phyloP scores from a whole-genome alignment of 1,139 yeast species.

The Lodderomyces elongisporus region DNA sequence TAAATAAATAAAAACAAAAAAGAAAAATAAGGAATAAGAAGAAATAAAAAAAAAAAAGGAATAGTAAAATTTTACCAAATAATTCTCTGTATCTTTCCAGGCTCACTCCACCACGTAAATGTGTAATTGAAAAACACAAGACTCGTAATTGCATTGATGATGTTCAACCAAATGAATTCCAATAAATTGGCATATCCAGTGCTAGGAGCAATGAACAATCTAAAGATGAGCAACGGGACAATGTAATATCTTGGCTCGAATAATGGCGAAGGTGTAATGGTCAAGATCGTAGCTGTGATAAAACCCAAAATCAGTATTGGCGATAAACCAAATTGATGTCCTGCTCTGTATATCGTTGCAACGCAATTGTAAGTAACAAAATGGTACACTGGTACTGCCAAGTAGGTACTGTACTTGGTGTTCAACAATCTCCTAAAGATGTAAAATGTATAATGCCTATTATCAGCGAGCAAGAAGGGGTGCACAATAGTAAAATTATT shows the following conservation, averaged over 20 bases:
- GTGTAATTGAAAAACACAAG: slow-evolving; percentile 55
- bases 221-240: slow-evolving; percentile 71
- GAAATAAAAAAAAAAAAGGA: too few species aligned
- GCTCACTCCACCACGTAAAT: slow-evolving; percentile 65
- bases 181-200: slow-evolving; percentile 34
- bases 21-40: too few species aligned
- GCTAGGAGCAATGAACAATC: slow-evolving; percentile 49
- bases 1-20: too few species aligned
- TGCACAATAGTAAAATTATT: slow-evolving; percentile 69
- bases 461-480: slow-evolving; percentile 90
- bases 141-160: slow-evolving; percentile 50
- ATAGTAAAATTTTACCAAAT: slow-evolving; percentile 81
- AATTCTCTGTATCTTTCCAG: slow-evolving; percentile 61
- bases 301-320: slow-evolving; percentile 42
- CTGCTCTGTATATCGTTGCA: slow-evolving; percentile 16
- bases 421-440: slow-evolving; percentile 61
- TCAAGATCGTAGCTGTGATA: slow-evolving; percentile 48
- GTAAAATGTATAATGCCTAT: slow-evolving; percentile 89
- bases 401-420: slow-evolving; percentile 34
- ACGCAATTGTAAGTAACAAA: slow-evolving; percentile 52
- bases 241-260: slow-evolving; percentile 93
- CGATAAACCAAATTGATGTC: slow-evolving; percentile 16
- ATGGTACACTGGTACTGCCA: slow-evolving; percentile 68
- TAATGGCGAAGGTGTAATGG: slow-evolving; percentile 82
- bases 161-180: slow-evolving; percentile 60